A percentile compares a stretch with the other conserved stretches of the same genome.
Conservation (phyloP, 2,329 filamentous ascomycete genomes). For the Phoma sp. region DNA sequence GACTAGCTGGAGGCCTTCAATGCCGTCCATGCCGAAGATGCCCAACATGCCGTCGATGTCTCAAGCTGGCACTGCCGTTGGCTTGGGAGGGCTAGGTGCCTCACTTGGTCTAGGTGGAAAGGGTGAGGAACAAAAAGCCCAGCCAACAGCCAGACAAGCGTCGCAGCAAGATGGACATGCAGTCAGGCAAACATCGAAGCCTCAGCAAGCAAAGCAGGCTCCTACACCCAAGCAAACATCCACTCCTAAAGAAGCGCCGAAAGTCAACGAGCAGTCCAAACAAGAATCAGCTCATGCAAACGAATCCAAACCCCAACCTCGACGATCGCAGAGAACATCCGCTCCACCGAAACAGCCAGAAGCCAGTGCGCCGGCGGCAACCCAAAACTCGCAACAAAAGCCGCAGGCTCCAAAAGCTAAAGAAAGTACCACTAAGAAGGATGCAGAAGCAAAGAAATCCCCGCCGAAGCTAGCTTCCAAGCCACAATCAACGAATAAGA, state of each 20-base stretch:
- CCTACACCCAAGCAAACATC: constrained; percentile 13
- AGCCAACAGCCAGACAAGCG: constrained; percentile 13
- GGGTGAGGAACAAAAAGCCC: constrained; percentile 9
- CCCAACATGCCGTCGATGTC: constrained; percentile 29
- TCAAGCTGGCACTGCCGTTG: constrained; percentile 23
- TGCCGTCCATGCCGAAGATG: constrained; percentile 36
- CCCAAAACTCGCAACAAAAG: neutral
- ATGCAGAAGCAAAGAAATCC: constrained; percentile 3
- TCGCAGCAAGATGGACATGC: constrained; percentile 19
- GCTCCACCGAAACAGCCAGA: neutral
- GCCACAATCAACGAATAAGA: constrained; percentile 16
- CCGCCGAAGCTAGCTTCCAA: constrained; percentile 19
- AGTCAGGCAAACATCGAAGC: constrained; percentile 2
- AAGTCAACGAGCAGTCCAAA: constrained; percentile 16
- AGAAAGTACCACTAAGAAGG: neutral
- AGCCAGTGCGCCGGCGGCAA: neutral
- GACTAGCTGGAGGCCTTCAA: constrained; percentile 40
- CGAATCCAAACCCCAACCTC: constrained; percentile 5
- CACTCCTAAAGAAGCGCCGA: constrained; percentile 23
- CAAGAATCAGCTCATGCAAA: neutral
- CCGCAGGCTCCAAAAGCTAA: neutral
- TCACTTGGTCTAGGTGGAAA: constrained; percentile 30
- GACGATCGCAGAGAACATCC: constrained; percentile 13
- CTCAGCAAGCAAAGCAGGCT: neutral
- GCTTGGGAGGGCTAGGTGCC: constrained; percentile 37